Percentiles rank a stretch among this genome's conserved stretches.
Evolutionary conservation across 805 yeast genomes (phyloP).

Genomic region (Saturnispora besseyi): DNA sequence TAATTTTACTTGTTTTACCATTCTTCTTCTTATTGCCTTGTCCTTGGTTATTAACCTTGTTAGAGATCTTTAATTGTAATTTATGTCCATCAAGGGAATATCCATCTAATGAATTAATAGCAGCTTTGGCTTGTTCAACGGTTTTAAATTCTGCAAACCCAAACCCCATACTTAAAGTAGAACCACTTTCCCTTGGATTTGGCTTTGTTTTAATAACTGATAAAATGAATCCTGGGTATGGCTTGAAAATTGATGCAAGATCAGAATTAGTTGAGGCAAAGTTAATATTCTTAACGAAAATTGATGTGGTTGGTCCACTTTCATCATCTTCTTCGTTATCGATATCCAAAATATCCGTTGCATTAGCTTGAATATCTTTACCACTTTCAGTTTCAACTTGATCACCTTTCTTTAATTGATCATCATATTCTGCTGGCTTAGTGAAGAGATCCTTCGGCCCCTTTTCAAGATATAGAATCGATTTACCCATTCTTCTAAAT

Average conservation of each 20-base stretch:
- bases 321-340: slow-evolving; percentile 27
- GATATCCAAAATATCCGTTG: slow-evolving; percentile 33
- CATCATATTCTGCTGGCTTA: slow-evolving; percentile 37
- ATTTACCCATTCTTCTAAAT: slow-evolving; percentile 78
- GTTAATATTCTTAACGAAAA: slow-evolving; percentile 87
- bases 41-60: slow-evolving; percentile 48
- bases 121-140: slow-evolving; percentile 68
- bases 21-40: slow-evolving; percentile 24
- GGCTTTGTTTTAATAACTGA: slow-evolving; percentile 84
- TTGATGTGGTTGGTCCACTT: slow-evolving; percentile 71
- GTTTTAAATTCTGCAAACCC: slow-evolving; percentile 90
- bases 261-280: slow-evolving; percentile 62
- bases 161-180: slow-evolving; percentile 85
- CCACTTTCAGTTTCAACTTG: slow-evolving; percentile 22
- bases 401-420: slow-evolving; percentile 24
- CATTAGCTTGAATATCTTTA: slow-evolving; percentile 37
- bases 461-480: slow-evolving; percentile 83
- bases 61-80: slow-evolving; percentile 80
- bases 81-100: slow-evolving; percentile 81
- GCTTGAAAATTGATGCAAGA: slow-evolving; percentile 53
- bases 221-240: slow-evolving; percentile 68
- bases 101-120: slow-evolving; percentile 66
- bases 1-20: slow-evolving; percentile 59
- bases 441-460: slow-evolving; percentile 82
- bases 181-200: slow-evolving; percentile 63